Base-by-base conservation (phyloP, 768 basidiomycete species). In the Auricularia sp. region DNA sequence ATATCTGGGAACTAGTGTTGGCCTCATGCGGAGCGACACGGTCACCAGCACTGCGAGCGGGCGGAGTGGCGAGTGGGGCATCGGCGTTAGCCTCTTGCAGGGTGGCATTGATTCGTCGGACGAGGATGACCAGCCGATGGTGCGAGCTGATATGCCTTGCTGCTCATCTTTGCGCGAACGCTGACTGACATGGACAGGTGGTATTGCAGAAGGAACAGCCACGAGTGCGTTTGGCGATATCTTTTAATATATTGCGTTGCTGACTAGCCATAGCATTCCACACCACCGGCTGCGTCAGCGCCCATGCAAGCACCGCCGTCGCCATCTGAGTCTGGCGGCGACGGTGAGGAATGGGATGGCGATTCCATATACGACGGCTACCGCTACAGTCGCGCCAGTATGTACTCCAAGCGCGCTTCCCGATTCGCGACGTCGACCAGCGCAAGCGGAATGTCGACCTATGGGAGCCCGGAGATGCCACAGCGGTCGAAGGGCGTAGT, bases 341-440 rank as follows among this genome's bases (percentile, higher is more conserved):
- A 68, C n/a, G 61, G 54, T 45, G 59, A 42, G 11, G 65, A 86
- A 63, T 89, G 88, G 83, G 89, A 90, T 63, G 84, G 83, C 29
- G 84, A 82, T 8, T 80, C 79, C 68, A 90, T 92, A 62, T 92
- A 92, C 67, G 90, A 92, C 72, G 83, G 89, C 66, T 92, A 92
- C 71, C 81, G 56, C 34, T 18, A 51, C 47, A 51, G 47, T 88
- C 88, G 21, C 77, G 85, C 24, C 7, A 59, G 56, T 29, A 59
- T 59, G 4, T 80, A 79, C 63, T 88, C 86, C 0, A 76, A 83
- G 64, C 63, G 65, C 42, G 62, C 54, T 3, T 67, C 68, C 18
- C 35, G 36, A 7, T 65, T 61, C 29, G 42, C 64, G 44, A 37
- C 65, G 14, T 37, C 58, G 33, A 37, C 21, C 14, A 61, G 39